phyloP scores from a whole-genome alignment of 495 filamentous ascomycete species.

The Penicillium waksmanii region DNA sequence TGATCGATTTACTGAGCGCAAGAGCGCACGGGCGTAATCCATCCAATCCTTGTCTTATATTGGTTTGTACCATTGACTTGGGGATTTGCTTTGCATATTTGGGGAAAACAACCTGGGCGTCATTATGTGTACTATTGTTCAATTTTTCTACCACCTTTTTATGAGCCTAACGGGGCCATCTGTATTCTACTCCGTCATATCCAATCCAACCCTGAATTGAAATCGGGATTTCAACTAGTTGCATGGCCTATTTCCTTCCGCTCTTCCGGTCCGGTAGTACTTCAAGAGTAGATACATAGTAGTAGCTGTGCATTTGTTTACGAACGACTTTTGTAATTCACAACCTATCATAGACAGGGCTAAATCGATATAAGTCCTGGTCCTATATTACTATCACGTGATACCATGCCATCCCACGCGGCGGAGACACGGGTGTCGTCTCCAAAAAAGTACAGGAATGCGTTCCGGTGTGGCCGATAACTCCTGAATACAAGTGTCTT shows the following conservation, averaged over 20 bases:
- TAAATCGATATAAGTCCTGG: no score
- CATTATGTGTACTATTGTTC: constrained; percentile 23
- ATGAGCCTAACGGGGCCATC: constrained; percentile 11
- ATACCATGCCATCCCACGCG: no score
- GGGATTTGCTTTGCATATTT: constrained; percentile 20
- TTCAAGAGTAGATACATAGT: no score
- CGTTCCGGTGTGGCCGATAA: neutral
- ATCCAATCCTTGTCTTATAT: constrained; percentile 9
- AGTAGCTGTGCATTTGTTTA: no score
- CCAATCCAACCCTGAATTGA: constrained; percentile 9
- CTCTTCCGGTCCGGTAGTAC: no score
- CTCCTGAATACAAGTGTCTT: neutral
- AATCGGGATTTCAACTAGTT: constrained; percentile 7
- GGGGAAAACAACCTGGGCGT: constrained; percentile 24
- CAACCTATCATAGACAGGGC: no score
- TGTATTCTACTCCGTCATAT: constrained; percentile 31
- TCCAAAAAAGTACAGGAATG: constrained; percentile 1
- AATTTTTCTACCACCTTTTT: constrained; percentile 14
- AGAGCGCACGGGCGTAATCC: constrained; percentile 24
- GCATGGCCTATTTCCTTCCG: no score
- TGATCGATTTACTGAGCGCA: constrained; percentile 36
- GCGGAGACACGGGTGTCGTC: no score
- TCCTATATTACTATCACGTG: no score
- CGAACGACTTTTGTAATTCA: no score
- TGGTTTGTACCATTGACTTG: constrained; percentile 18